Evolutionary conservation across 331 rosid species (phyloP).

Genomic region (Rosa hybrid): DNA sequence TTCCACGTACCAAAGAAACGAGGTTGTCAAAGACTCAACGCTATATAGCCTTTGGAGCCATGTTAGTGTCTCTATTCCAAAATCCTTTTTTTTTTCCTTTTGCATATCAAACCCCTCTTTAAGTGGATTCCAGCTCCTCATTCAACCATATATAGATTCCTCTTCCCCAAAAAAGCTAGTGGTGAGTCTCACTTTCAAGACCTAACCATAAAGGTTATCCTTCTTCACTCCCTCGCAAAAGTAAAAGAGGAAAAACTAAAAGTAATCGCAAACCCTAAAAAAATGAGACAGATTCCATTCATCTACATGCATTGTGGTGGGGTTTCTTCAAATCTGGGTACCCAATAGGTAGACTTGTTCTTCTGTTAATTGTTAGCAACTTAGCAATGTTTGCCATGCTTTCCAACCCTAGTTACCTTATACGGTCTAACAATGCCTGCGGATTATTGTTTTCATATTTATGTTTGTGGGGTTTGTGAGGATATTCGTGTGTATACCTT

Average conservation of each 20-base stretch:
- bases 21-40: conserved; percentile 61
- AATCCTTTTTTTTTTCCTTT: conserved; percentile 31
- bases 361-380: conserved; percentile 20
- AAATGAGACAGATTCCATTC: conserved; percentile 33
- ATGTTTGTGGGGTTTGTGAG: neutral
- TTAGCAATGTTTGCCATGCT: conserved; percentile 10
- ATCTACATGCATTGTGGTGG: conserved; percentile 17
- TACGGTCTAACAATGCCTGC: neutral
- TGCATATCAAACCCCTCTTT: conserved; percentile 56
- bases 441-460: conserved; percentile 2
- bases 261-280: neutral
- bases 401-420: neutral
- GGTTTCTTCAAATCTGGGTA: conserved; percentile 50
- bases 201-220: conserved; percentile 44
- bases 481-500: conserved; percentile 16
- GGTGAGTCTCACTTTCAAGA: conserved; percentile 60
- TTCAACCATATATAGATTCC: conserved; percentile 79
- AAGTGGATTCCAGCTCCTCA: conserved; percentile 98
- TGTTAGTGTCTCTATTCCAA: conserved; percentile 62
- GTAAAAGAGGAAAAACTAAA: neutral
- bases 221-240: neutral
- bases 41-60: conserved; percentile 48
- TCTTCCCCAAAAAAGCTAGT: conserved; percentile 17
- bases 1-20: conserved; percentile 81
- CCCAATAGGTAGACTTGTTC: conserved; percentile 37